Base-by-base conservation (phyloP, 495 filamentous ascomycete genomes). In the Hyaloscypha bicolor region DNA sequence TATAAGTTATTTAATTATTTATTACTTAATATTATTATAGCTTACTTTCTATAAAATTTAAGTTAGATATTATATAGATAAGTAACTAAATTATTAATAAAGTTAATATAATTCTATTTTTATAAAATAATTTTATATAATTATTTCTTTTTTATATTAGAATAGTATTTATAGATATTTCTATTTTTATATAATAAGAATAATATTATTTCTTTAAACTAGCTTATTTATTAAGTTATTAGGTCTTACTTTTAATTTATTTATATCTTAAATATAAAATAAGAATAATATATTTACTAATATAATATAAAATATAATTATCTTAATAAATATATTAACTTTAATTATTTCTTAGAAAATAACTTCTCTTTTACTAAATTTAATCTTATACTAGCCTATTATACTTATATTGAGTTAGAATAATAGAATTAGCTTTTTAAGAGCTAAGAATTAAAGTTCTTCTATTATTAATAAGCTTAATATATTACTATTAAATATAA, bases 281-380 rank as follows among this genome's bases (percentile, higher is more conserved):
- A 60, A 60, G 56, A 60, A 60, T 11, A n/a, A n/a, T n/a, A n/a
- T n/a, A n/a, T n/a, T n/a, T n/a, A n/a, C n/a, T n/a, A n/a, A n/a
- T n/a, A n/a, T 37, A 33, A 60, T 37, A 60, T 60, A 60, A 21
- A 60, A 60, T 60, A 14, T 60, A 33, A 60, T 60, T 60, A 9
- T n/a, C 21, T 21, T 37, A 37, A 60, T 9, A 12, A 12, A 12
- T 9, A 30, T 60, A 60, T 60, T 21, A 12, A 60, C 29, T 30
- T 9, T 31, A 11, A 60, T 60, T 9, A 21, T 60, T 31, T 30
- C 30, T 32, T 32, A 31, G 6, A 9, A n/a, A 5, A 37, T 32
- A 9, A 21, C 9, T 31, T 6, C 9, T 29, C 56, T 30, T 60
- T 60, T 60, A 31, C 56, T 37, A 37, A 60, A 60, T 31, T 30